Evolutionary conservation across 169 alveolate genomes (phyloP), one percentile per base, ranked within the genome.

Genomic region (Plasmodium reichenowi): DNA sequence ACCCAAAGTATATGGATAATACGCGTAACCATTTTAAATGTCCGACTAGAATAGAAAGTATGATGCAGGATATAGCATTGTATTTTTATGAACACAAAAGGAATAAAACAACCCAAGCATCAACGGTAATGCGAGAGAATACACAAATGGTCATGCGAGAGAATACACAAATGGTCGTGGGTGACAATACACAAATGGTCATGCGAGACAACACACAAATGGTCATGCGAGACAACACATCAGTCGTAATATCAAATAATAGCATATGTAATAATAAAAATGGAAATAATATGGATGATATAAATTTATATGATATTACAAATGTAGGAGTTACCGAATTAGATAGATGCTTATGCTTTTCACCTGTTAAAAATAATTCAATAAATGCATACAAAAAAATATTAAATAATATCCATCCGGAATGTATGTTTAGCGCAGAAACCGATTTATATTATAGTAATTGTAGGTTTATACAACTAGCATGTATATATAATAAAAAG

Each of bases 1-100:
- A 97, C 76, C 99, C 99, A 13, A 97, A 97, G 90, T 97, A 97
- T 74, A 96, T 96, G 0, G 98, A 97, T 72, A 96, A 95, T 17
- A 89, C 96, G 0, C 93, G 95, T 74, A 93, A 95, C 17, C 93
- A 88, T 26, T 97, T 97, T 93, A 96, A 96, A 64, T 66, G 96
- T 9, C 97, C 99, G 15, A 94, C 98, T 24, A 91, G 99, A 75
- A 93, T 97, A 12, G 99, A 97, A 78, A 94, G 98, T 66, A 95
- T 96, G 97, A 96, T 96, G 98, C 97, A 97, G 86, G 98, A 96
- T 78, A 95, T 93, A 45, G 94, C 93, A 13, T 59, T 93, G 95
- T 97, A 76, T 67, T 63, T 26, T 38, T 43, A 12, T 22, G 32
- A 17, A 15, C 63, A 50, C 9, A 4, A 45, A 24, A 26, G 29